These are phyloP conservation scores for Bauhinia variegata DNA, from an alignment of 306 rosid genomes.

Conservation along the genomic window DNA sequence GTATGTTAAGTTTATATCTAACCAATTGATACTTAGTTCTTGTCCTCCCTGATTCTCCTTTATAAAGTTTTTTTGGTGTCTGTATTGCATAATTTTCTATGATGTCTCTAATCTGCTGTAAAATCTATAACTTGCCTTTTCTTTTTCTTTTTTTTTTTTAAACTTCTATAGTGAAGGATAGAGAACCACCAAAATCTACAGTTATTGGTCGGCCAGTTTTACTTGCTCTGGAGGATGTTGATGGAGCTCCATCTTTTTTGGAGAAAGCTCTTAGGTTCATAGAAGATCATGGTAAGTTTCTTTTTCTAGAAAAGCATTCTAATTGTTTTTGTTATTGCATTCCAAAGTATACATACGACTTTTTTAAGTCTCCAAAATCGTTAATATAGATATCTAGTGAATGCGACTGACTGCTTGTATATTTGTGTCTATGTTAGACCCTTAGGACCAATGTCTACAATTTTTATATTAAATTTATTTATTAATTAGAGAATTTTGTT, in stretches of 20 bases:
- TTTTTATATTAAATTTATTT: not conserved
- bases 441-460: not conserved
- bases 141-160: conserved; percentile 38
- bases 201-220: conserved; percentile 86
- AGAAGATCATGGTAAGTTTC: conserved; percentile 76
- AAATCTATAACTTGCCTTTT: conserved; percentile 22
- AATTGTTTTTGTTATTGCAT: conserved; percentile 10
- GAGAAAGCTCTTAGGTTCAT: conserved; percentile 88
- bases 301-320: not conserved
- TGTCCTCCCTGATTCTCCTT: not conserved
- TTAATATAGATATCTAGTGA: not conserved
- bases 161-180: conserved; percentile 59
- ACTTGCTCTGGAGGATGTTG: conserved; percentile 93
- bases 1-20: not conserved
- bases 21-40: not conserved
- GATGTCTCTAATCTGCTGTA: conserved; percentile 34
- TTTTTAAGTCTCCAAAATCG: not conserved
- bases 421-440: not conserved
- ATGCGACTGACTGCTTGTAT: not conserved
- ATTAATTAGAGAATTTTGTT: conserved; percentile 9
- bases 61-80: conserved; percentile 18
- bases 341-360: not conserved
- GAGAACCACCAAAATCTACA: conserved; percentile 58
- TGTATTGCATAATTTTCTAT: conserved; percentile 13
- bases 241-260: conserved; percentile 92